A percentile compares a stretch with the other conserved stretches of the same genome.
Conservation (phyloP, 2,329 filamentous ascomycete genomes). For the Xylaria sp. region DNA sequence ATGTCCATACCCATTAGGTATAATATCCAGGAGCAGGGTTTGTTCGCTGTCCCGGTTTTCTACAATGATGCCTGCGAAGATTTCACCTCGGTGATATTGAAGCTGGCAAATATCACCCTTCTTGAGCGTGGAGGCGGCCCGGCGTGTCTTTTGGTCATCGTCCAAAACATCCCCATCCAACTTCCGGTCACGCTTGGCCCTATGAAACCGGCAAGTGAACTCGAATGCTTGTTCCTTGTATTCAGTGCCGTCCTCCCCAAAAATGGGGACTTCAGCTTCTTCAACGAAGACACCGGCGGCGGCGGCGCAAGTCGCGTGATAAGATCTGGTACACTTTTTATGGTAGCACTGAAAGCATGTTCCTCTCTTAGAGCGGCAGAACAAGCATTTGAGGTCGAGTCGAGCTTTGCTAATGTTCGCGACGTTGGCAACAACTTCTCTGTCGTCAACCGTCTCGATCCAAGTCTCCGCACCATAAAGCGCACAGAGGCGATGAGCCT, state of each 20-base stretch:
- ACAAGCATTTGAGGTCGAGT: slow-evolving; percentile 90
- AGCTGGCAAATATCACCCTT: slow-evolving; percentile 82
- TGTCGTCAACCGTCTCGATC: slow-evolving; percentile 72
- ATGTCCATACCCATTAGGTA: slow-evolving; percentile 74
- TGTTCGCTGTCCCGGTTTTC: slow-evolving; percentile 81
- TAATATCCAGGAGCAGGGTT: slow-evolving; percentile 77
- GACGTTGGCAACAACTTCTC: slow-evolving; percentile 78
- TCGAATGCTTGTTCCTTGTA: slow-evolving; percentile 92
- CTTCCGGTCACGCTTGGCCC: slow-evolving; percentile 83
- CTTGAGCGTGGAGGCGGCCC: slow-evolving; percentile 71
- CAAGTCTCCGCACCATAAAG: slow-evolving; percentile 91
- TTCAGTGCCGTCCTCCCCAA: slow-evolving; percentile 87
- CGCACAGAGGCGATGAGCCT: slow-evolving; percentile 87
- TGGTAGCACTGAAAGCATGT: slow-evolving; percentile 96
- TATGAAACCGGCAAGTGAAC: slow-evolving; percentile 93
- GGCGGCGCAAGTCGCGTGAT: slow-evolving; percentile 93
- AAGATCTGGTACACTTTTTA: slow-evolving; percentile 90
- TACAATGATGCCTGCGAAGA: slow-evolving; percentile 86
- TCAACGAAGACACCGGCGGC: slow-evolving; percentile 92
- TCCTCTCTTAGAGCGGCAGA: slow-evolving; percentile 92
- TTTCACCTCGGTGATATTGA: slow-evolving; percentile 82
- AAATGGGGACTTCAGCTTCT: slow-evolving; percentile 81
- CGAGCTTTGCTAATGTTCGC: slow-evolving; percentile 84
- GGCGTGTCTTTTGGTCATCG: slow-evolving; percentile 68
- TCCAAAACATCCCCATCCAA: slow-evolving; percentile 72